These are phyloP conservation scores for Pythium oligandrum DNA, from an alignment of 352 stramenopile genomes.

Conservation along the genomic window DNA sequence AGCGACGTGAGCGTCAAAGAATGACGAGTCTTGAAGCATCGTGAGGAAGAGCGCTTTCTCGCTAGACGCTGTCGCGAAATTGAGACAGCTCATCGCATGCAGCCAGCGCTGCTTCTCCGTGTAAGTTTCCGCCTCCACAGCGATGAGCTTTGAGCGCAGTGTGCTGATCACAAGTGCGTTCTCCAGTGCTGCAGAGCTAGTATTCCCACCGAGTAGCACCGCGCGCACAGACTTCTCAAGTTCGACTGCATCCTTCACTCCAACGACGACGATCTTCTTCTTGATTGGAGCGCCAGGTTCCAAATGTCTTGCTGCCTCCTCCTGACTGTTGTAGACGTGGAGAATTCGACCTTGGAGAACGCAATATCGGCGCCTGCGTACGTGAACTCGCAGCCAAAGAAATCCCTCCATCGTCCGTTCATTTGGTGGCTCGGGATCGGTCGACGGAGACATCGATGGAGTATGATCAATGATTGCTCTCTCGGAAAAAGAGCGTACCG, in stretches of 20 bases:
- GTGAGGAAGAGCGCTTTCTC: constrained; percentile 55
- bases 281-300: constrained; percentile 23
- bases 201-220: constrained; percentile 37
- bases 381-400: constrained; percentile 51
- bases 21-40: constrained; percentile 41
- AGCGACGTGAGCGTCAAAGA: constrained; percentile 63
- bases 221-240: constrained; percentile 49
- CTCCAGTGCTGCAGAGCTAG: constrained; percentile 21
- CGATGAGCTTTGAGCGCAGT: constrained; percentile 65
- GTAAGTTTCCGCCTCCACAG: constrained; percentile 60
- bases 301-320: constrained; percentile 16
- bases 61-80: constrained; percentile 39
- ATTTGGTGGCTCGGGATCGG: background rate
- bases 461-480: constrained; percentile 1
- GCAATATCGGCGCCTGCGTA: constrained; percentile 62
- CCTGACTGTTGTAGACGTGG: constrained; percentile 61
- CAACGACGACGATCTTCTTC: constrained; percentile 59
- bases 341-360: constrained; percentile 52
- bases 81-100: constrained; percentile 62
- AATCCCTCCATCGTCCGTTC: constrained; percentile 46
- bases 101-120: constrained; percentile 78
- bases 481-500: background rate
- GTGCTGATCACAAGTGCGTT: constrained; percentile 67
- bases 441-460: background rate
- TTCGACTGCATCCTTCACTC: constrained; percentile 54